These are phyloP conservation scores for Melastoma candidum DNA, from an alignment of 441 rosid species.

Conservation along the genomic window DNA sequence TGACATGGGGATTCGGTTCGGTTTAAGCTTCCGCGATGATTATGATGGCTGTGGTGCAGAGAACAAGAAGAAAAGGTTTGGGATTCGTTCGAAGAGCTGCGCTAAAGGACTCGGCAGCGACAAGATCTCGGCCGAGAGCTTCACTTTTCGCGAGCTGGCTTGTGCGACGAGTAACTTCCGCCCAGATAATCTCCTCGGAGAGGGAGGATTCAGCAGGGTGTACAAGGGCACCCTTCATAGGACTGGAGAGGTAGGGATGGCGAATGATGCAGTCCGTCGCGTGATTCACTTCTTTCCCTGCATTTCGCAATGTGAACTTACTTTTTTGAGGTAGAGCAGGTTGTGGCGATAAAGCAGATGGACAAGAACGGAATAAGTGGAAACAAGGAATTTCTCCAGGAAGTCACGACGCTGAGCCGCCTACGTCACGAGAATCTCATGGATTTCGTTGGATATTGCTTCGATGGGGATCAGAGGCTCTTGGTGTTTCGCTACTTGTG, in stretches of 20 bases:
- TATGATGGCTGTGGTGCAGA: too few relatives aligned
- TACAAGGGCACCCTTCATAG: conserved; percentile 57
- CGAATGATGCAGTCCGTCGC: too few relatives aligned
- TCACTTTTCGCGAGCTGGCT: conserved; percentile 75
- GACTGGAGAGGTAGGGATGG: conserved; percentile 40
- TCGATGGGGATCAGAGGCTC: conserved; percentile 2
- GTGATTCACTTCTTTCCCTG: too few relatives aligned
- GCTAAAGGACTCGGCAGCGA: background rate
- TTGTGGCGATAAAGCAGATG: conserved; percentile 3
- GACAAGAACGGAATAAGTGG: background rate
- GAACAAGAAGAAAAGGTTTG: too few relatives aligned
- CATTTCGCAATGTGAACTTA: too few relatives aligned
- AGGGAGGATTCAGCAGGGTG: conserved; percentile 79
- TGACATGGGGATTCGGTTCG: too few relatives aligned
- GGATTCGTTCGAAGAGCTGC: too few relatives aligned
- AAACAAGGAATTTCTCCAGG: background rate
- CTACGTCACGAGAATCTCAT: conserved; percentile 1
- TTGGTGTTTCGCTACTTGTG: background rate
- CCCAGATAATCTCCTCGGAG: conserved; percentile 67
- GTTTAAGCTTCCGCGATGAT: too few relatives aligned
- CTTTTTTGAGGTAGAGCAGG: background rate
- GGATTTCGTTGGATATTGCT: conserved; percentile 1
- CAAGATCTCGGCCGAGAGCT: conserved; percentile 29
- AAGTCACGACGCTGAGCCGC: conserved; percentile 3
- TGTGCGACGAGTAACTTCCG: conserved; percentile 80